Conservation (phyloP, 2,329 filamentous ascomycete genomes). For the Polytolypa hystricis region DNA sequence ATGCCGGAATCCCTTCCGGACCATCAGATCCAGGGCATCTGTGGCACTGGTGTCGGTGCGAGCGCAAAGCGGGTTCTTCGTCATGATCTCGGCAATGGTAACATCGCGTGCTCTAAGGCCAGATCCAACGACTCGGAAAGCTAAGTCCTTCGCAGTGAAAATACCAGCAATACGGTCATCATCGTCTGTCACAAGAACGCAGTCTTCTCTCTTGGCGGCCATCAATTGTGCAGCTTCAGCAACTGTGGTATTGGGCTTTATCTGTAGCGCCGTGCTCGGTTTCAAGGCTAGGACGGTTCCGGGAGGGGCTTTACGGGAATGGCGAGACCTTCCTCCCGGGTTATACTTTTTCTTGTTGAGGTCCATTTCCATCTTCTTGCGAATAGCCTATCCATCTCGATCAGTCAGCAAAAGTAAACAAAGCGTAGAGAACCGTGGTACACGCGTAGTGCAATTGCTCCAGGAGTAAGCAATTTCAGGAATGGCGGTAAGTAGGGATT, state of each 20-base stretch:
- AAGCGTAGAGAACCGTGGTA: too few relatives aligned
- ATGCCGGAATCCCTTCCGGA: slow-evolving; percentile 94
- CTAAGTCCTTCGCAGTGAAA: slow-evolving; percentile 96
- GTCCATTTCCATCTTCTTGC: slow-evolving; percentile 91
- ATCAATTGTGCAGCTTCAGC: slow-evolving; percentile 95
- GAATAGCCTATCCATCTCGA: slow-evolving; percentile 62
- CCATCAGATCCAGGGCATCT: slow-evolving; percentile 95
- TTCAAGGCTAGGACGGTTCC: slow-evolving; percentile 92
- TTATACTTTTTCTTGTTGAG: slow-evolving; percentile 93
- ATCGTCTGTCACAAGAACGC: slow-evolving; percentile 92
- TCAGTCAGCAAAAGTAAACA: background rate
- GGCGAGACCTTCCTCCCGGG: slow-evolving; percentile 58
- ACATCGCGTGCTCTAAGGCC: slow-evolving; percentile 81
- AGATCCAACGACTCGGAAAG: slow-evolving; percentile 87
- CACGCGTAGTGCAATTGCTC: too few relatives aligned
- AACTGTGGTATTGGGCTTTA: slow-evolving; percentile 88
- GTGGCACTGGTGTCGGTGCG: slow-evolving; percentile 96
- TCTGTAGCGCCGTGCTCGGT: slow-evolving; percentile 90
- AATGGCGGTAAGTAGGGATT: background rate
- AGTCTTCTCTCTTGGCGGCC: slow-evolving; percentile 97
- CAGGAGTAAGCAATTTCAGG: too few relatives aligned
- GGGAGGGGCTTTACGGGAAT: slow-evolving; percentile 84
- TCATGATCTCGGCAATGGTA: slow-evolving; percentile 98
- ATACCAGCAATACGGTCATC: slow-evolving; percentile 97
- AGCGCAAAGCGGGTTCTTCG: slow-evolving; percentile 95